A percentile compares a stretch with the other conserved stretches of the same genome.
Conservation (phyloP, 75 land plant genomes). For the Pinus tabuliformis region DNA sequence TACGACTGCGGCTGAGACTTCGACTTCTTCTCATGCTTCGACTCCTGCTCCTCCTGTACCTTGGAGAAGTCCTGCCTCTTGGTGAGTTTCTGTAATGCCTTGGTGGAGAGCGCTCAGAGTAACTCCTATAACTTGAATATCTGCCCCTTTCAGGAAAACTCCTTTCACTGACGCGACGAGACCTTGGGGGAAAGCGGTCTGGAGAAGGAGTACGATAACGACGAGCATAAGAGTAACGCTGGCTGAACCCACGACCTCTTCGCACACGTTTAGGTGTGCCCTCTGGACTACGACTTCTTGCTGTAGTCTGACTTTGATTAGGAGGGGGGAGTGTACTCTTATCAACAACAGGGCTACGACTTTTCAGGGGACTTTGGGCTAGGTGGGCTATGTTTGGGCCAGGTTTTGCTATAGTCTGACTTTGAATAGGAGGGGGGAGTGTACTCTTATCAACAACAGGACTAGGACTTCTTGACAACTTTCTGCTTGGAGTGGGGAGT, state of each 20-base stretch:
- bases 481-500: no score
- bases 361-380: slow-evolving; percentile 19
- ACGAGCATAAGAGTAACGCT: slow-evolving; percentile 84
- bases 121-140: slow-evolving; percentile 12
- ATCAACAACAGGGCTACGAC: slow-evolving; percentile 25
- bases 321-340: slow-evolving; percentile 35
- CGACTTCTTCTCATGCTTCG: slow-evolving; percentile 42
- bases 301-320: slow-evolving; percentile 26
- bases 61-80: slow-evolving; percentile 82
- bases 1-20: slow-evolving; percentile 46
- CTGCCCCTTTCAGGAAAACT: slow-evolving; percentile 42
- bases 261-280: slow-evolving; percentile 83
- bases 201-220: slow-evolving; percentile 86
- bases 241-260: slow-evolving; percentile 90
- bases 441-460: no score
- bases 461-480: no score
- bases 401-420: no score
- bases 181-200: slow-evolving; percentile 58
- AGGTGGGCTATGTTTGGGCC: no score
- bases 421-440: no score
- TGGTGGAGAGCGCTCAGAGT: slow-evolving; percentile 72
- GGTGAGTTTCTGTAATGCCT: slow-evolving; percentile 81
- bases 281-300: slow-evolving; percentile 70
- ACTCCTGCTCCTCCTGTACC: slow-evolving; percentile 62
- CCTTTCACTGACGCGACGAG: slow-evolving; percentile 49